These are phyloP conservation scores for Metschnikowia matae DNA, from an alignment of 805 yeast species.

Conservation along the genomic window DNA sequence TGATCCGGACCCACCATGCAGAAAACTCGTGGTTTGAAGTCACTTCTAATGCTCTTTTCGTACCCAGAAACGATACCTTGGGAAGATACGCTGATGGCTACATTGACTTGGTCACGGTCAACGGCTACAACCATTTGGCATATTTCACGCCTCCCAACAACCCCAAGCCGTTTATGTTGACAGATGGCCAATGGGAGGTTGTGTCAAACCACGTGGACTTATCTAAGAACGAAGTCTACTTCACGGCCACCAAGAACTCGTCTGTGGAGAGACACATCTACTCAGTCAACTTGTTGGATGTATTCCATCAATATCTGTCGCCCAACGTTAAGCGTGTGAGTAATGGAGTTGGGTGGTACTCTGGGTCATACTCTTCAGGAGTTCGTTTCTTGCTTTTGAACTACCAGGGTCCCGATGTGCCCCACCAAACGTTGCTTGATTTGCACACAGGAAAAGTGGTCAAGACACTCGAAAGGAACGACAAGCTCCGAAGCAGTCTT, in stretches of 20 bases:
- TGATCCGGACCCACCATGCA: slow-evolving; percentile 44
- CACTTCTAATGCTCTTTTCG: slow-evolving; percentile 27
- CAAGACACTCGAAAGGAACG: slow-evolving; percentile 47
- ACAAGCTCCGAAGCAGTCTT: slow-evolving; percentile 36
- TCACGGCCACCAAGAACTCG: slow-evolving; percentile 68
- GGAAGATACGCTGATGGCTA: slow-evolving; percentile 55
- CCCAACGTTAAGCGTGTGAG: slow-evolving; percentile 30
- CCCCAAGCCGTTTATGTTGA: slow-evolving; percentile 44
- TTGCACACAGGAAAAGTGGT: slow-evolving; percentile 26
- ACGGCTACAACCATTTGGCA: slow-evolving; percentile 73
- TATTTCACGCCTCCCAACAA: slow-evolving; percentile 68
- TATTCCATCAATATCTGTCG: slow-evolving; percentile 34
- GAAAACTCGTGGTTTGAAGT: slow-evolving; percentile 60
- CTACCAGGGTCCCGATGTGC: slow-evolving; percentile 77
- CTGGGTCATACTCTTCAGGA: slow-evolving; percentile 76
- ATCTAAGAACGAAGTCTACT: slow-evolving; percentile 49
- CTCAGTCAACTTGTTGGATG: slow-evolving; percentile 51
- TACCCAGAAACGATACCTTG: slow-evolving; percentile 32
- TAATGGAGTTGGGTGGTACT: slow-evolving; percentile 51
- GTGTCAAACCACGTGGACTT: slow-evolving; percentile 31
- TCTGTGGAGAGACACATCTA: slow-evolving; percentile 84
- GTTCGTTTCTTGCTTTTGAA: slow-evolving; percentile 64
- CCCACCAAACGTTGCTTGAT: slow-evolving; percentile 68
- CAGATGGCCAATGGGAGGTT: slow-evolving; percentile 90
- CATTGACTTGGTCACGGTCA: slow-evolving; percentile 64